Evolutionary conservation across 192 early-diverging fungal species (phyloP).

Genomic region (Pilobolus umbonatus): DNA sequence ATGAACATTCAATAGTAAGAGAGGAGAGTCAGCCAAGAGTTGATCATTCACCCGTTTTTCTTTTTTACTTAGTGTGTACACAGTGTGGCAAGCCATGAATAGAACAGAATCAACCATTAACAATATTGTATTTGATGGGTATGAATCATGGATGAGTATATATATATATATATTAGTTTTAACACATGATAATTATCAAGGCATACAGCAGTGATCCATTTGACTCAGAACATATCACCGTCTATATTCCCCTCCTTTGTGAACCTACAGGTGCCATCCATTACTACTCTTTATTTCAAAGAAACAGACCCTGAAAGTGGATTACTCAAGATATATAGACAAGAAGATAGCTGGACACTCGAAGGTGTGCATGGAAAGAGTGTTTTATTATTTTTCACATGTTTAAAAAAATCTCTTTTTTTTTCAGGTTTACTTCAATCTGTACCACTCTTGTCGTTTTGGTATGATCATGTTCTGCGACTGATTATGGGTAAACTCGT

Average conservation of each 20-base stretch:
- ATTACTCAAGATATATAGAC: constrained; percentile 43
- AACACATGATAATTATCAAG: constrained; percentile 8
- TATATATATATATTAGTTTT: constrained; percentile 9
- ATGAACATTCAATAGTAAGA: constrained; percentile 50
- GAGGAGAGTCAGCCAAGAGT: too few species aligned
- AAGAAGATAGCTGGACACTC: constrained; percentile 57
- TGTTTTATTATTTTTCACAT: constrained; percentile 8
- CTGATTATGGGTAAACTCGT: constrained; percentile 43
- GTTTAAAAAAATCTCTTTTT: not conserved
- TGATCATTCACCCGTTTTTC: not conserved
- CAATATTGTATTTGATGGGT: constrained; percentile 36
- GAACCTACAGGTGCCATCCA: constrained; percentile 45
- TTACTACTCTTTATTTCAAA: constrained; percentile 46
- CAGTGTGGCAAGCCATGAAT: constrained; percentile 34
- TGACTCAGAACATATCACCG: constrained; percentile 47
- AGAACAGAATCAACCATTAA: constrained; percentile 29
- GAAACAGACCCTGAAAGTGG: constrained; percentile 43
- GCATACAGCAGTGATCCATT: constrained; percentile 45
- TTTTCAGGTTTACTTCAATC: constrained; percentile 42
- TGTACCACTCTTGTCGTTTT: constrained; percentile 50
- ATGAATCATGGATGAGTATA: not conserved
- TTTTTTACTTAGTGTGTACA: constrained; percentile 26
- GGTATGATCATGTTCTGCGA: constrained; percentile 54
- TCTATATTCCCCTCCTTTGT: constrained; percentile 44
- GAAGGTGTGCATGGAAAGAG: constrained; percentile 31